phyloP scores from a whole-genome alignment of 176 grass and related monocot genomes.

The Panicum miliaceum region DNA sequence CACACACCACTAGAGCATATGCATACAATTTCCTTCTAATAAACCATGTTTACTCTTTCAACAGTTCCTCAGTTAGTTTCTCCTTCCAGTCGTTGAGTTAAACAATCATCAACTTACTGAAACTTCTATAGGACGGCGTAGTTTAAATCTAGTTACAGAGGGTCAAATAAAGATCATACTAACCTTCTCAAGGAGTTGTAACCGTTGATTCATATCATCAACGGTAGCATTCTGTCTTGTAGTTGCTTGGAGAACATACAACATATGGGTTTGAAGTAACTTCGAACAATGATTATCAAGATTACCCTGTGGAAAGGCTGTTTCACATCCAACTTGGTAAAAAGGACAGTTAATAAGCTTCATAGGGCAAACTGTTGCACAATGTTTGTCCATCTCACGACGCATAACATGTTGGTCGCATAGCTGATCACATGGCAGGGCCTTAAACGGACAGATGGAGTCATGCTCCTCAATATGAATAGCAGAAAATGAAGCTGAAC shows the following conservation, averaged over 20 bases:
- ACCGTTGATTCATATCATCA: slow-evolving; percentile 67
- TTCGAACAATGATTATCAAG: slow-evolving; percentile 68
- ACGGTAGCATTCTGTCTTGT: slow-evolving; percentile 58
- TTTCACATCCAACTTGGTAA: slow-evolving; percentile 74
- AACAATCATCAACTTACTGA: slow-evolving; percentile 23
- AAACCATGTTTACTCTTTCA: slow-evolving; percentile 25
- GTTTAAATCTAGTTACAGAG: slow-evolving; percentile 20
- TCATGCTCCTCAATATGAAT: slow-evolving; percentile 68
- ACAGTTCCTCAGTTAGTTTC: slow-evolving; percentile 3
- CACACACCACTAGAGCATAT: background rate
- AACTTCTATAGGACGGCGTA: background rate
- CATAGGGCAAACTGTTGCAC: slow-evolving; percentile 68
- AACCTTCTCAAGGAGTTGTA: slow-evolving; percentile 88
- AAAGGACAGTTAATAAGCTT: slow-evolving; percentile 86
- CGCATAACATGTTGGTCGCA: slow-evolving; percentile 68
- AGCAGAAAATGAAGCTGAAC: slow-evolving; percentile 60
- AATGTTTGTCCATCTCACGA: slow-evolving; percentile 77
- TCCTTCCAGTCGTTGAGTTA: slow-evolving; percentile 7
- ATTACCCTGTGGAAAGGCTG: slow-evolving; percentile 66
- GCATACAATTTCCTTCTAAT: slow-evolving; percentile 29
- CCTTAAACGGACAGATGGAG: slow-evolving; percentile 68
- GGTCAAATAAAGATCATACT: slow-evolving; percentile 30
- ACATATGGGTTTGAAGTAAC: slow-evolving; percentile 67
- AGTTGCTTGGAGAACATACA: slow-evolving; percentile 61
- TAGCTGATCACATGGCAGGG: slow-evolving; percentile 64